These are phyloP conservation scores for Cyclaneusma minus DNA, from an alignment of 2,329 filamentous ascomycete species.

Conservation along the genomic window DNA sequence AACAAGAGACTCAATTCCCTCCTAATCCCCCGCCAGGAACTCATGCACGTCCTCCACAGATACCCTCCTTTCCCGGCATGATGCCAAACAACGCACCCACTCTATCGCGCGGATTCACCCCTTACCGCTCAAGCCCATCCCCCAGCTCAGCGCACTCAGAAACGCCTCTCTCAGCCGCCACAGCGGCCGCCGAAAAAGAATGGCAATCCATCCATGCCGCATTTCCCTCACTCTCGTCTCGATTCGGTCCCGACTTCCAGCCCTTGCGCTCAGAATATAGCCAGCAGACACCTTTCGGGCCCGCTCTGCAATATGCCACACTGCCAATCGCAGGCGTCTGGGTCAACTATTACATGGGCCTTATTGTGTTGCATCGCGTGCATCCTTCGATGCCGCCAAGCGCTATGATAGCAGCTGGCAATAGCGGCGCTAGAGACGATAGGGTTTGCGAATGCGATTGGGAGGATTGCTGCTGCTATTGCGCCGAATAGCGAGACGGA, in stretches of 20 bases:
- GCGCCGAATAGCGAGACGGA: conserved; percentile 34
- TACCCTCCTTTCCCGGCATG: conserved; percentile 17
- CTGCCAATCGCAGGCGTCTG: conserved; percentile 80
- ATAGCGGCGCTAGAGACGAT: conserved; percentile 61
- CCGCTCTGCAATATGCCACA: conserved; percentile 65
- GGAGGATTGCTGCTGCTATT: conserved; percentile 63
- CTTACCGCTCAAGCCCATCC: conserved; percentile 6
- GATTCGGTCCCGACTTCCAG: conserved; percentile 61
- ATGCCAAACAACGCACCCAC: conserved; percentile 12
- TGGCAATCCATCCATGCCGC: conserved; percentile 63
- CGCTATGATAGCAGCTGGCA: conserved; percentile 71
- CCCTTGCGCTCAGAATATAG: conserved; percentile 55
- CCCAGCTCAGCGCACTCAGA: conserved; percentile 10
- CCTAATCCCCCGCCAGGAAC: background rate
- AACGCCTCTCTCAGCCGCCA: conserved; percentile 11
- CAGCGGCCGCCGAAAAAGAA: conserved; percentile 30
- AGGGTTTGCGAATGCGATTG: conserved; percentile 57
- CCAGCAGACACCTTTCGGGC: conserved; percentile 63
- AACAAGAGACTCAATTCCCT: background rate
- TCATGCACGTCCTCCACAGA: conserved; percentile 4
- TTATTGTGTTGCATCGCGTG: conserved; percentile 66
- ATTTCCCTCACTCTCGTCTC: conserved; percentile 49
- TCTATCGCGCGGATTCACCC: conserved; percentile 17
- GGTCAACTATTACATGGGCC: conserved; percentile 73
- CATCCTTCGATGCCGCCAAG: conserved; percentile 87